These are phyloP conservation scores for Petunia axillaris DNA, from an alignment of 257 asterid genomes.

Conservation along the genomic window DNA sequence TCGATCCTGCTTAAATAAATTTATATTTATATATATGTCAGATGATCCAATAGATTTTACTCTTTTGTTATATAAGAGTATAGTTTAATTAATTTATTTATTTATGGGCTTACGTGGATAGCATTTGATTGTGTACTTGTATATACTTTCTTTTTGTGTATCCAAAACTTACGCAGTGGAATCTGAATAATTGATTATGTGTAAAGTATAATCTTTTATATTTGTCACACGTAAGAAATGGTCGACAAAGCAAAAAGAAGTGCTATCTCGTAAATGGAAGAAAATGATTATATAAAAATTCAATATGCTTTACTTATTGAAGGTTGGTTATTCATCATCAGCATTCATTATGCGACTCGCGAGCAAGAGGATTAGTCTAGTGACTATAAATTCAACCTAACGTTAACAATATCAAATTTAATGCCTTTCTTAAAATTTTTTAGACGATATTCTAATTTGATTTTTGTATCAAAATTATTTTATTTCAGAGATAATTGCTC, in stretches of 20 bases:
- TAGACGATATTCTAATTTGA: background rate
- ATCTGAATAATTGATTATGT: no score
- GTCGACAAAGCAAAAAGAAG: no score
- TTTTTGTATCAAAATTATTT: no score
- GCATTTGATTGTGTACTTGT: background rate
- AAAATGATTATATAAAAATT: no score
- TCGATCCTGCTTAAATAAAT: background rate
- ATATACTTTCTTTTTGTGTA: background rate
- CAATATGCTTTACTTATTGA: background rate
- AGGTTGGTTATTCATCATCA: background rate
- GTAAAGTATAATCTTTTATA: no score
- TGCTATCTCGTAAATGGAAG: no score
- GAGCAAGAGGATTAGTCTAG: background rate
- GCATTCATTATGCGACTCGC: no score
- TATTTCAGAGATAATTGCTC: no score
- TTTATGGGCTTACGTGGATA: background rate
- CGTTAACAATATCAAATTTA: background rate
- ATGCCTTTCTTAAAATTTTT: background rate
- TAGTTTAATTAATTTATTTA: background rate
- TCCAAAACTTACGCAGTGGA: background rate
- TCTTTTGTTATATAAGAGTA: background rate
- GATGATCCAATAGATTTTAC: slow-evolving; percentile 9
- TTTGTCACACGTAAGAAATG: no score
- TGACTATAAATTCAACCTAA: background rate
- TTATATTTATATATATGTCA: background rate